These are phyloP conservation scores for Extremus antarcticus DNA, from an alignment of 495 filamentous ascomycete genomes.

Conservation along the genomic window DNA sequence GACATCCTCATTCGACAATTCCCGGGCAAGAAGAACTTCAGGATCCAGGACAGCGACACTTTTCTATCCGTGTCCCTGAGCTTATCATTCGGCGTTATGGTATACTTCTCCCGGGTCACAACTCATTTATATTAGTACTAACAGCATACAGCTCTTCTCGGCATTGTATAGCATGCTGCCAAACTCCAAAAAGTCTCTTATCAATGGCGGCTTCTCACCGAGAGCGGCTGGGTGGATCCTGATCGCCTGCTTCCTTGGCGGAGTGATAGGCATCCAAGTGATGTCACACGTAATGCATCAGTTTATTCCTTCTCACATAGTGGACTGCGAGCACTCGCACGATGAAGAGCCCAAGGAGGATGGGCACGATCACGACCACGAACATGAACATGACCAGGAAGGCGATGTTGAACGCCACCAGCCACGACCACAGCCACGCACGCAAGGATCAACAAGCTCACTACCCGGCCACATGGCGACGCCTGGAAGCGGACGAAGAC, in stretches of 20 bases:
- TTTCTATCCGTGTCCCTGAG: conserved; percentile 85
- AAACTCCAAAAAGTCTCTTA: conserved; percentile 64
- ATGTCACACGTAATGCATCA: conserved; percentile 70
- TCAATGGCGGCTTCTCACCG: conserved; percentile 52
- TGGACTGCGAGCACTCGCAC: conserved; percentile 83
- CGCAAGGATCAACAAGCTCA: conserved; percentile 4
- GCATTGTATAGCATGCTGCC: conserved; percentile 92
- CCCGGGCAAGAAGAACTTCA: conserved; percentile 62
- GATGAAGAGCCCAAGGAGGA: conserved; percentile 34
- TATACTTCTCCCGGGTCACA: conserved; percentile 39
- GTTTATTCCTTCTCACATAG: conserved; percentile 82
- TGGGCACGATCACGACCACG: conserved; percentile 19
- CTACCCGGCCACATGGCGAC: conserved; percentile 11
- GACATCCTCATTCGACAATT: conserved; percentile 64
- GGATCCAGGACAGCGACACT: conserved; percentile 75
- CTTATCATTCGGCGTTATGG: conserved; percentile 96
- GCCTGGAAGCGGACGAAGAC: neutral
- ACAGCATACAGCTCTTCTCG: conserved; percentile 65
- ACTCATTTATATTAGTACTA: neutral
- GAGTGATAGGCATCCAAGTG: conserved; percentile 74
- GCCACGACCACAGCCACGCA: neutral
- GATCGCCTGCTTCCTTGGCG: conserved; percentile 66
- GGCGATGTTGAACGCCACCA: neutral
- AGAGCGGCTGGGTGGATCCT: conserved; percentile 58
- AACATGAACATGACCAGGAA: conserved; percentile 4